Base-by-base conservation (phyloP, 345 rosid genomes). In the Hibiscus trionum region DNA sequence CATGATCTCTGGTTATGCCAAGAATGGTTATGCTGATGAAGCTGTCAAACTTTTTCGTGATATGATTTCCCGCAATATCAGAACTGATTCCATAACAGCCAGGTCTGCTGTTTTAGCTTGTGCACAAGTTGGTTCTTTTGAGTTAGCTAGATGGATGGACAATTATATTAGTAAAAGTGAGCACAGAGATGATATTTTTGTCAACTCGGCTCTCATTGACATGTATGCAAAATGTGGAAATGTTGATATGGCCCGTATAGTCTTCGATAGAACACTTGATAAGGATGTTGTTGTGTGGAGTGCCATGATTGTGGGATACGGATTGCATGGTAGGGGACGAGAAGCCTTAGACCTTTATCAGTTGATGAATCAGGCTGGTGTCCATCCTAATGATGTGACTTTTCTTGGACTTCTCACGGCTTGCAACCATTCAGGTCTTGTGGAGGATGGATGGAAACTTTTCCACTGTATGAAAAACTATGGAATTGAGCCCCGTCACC, bases 171-270 rank as follows among this genome's bases (percentile, higher is more conserved):
- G 81, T 65, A 80, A 64, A 66, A 83, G 80, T 50, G 78, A 81
- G 73, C 71, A 83, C 29, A 77, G 11, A 69, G 85, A 81, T 58
- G 84, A 83, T 49, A 74, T 75, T 72, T 79, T 83, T 56, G 85
- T 87, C 39, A 80, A 75, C 72, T 81, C 89, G 33, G 82, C 89
- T 0, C 76, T 91, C 2, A 76, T 88, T 60, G 92, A 88, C 72
- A 91, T 86, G 96, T 86, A 79, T 80, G 86, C 89, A 31, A 90
- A 88, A 84, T 88, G 96, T 19, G 91, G 93, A 64, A 83, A 83
- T 68, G 73, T 87, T 61, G 87, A 83, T 63, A 77, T 75, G 59
- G 87, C 97, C 47, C 77, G 84, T 17, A 26, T 29, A 50, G 82
- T 88, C 71, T 91, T 91, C 61, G 86, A 88, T 60, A 77, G 87